Evolutionary conservation across 345 rosid genomes (phyloP).

Genomic region (Brassica napus): DNA sequence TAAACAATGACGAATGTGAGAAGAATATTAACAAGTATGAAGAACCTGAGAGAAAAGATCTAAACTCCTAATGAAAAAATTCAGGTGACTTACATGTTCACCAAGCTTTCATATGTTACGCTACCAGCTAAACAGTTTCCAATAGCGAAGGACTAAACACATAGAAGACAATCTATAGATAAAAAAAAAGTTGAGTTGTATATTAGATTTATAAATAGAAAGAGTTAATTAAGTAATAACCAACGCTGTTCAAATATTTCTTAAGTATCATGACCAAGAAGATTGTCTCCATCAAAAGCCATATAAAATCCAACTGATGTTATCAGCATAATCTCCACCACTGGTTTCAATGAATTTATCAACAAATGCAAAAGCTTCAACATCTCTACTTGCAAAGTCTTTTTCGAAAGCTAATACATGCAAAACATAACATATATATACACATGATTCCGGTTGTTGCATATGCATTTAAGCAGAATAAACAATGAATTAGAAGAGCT

Average conservation of each 20-base stretch:
- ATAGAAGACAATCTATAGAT: conserved; percentile 51
- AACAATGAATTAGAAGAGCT: neutral
- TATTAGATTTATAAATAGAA: neutral
- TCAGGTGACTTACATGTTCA: conserved; percentile 47
- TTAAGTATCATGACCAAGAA: conserved; percentile 53
- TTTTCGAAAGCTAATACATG: too few relatives aligned
- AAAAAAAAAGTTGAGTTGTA: neutral
- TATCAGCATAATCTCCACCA: conserved; percentile 50
- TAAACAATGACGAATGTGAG: conserved; percentile 53
- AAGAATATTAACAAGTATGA: conserved; percentile 26
- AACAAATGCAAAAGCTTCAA: conserved; percentile 28
- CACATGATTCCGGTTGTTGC: neutral
- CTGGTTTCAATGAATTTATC: conserved; percentile 57
- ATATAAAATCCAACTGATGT: conserved; percentile 58
- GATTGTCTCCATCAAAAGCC: conserved; percentile 51
- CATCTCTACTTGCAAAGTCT: too few relatives aligned
- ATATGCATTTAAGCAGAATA: neutral
- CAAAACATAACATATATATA: too few relatives aligned
- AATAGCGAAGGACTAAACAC: conserved; percentile 63
- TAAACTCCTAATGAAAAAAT: too few relatives aligned
- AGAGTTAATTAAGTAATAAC: neutral
- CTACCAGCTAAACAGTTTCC: conserved; percentile 53
- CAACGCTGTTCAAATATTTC: conserved; percentile 58
- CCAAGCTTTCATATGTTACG: conserved; percentile 54
- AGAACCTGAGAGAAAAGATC: too few relatives aligned